A percentile compares a stretch with the other conserved stretches of the same genome.
Conservation (phyloP, 345 rosid genomes). For the Chamaenerion angustifolium region DNA sequence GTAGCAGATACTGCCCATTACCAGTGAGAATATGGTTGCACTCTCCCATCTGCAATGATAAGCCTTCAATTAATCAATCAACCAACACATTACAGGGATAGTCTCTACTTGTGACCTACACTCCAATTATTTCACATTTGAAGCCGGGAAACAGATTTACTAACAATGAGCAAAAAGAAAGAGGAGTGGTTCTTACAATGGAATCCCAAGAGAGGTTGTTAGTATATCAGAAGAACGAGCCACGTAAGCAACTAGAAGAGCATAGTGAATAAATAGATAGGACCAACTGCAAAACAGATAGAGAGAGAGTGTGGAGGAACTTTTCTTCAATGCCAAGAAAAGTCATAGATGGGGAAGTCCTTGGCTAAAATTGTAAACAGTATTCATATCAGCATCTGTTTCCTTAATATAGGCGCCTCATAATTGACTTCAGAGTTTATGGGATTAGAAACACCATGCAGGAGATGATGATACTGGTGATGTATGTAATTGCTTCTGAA, state of each 20-base stretch:
- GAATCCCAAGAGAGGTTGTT: conserved; percentile 60
- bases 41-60: conserved; percentile 87
- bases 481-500: no score
- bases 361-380: no score
- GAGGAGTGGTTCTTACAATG: conserved; percentile 36
- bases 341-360: no score
- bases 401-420: no score
- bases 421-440: no score
- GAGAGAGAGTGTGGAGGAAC: neutral
- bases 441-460: no score
- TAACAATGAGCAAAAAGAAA: neutral
- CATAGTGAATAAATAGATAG: conserved; percentile 76
- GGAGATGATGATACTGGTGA: no score
- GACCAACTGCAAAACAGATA: conserved; percentile 71
- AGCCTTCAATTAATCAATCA: conserved; percentile 21
- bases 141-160: neutral
- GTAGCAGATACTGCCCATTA: conserved; percentile 73
- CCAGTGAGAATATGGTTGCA: conserved; percentile 56
- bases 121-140: neutral
- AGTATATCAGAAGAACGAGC: conserved; percentile 92
- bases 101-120: conserved; percentile 8
- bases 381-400: no score
- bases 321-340: no score
- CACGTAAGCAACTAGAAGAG: conserved; percentile 83
- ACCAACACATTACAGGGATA: conserved; percentile 7